Percentiles rank a stretch among this genome's conserved stretches.
Conservation (phyloP, 176 grass and related monocot genomes). For the Lolium multiflorum region DNA sequence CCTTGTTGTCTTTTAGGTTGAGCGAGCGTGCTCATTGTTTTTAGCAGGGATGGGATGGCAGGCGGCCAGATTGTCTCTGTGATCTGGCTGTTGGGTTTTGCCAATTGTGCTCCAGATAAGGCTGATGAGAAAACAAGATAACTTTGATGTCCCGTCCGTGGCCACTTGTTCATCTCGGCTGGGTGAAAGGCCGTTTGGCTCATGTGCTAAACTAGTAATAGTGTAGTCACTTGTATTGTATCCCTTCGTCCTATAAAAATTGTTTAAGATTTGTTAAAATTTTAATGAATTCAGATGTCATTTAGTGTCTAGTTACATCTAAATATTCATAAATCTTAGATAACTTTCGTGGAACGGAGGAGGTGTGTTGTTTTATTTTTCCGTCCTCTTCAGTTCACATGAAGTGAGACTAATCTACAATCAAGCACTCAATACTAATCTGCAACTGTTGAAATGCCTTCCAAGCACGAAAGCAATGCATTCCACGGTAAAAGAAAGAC, state of each 20-base stretch:
- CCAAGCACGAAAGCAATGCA: background rate
- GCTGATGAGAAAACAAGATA: constrained; percentile 34
- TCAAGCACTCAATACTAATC: too few species aligned
- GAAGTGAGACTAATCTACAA: too few species aligned
- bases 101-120: constrained; percentile 47
- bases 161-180: constrained; percentile 38
- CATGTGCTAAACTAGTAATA: constrained; percentile 3
- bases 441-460: background rate
- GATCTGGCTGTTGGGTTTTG: constrained; percentile 34
- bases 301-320: too few species aligned
- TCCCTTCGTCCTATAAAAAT: too few species aligned
- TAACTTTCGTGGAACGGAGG: too few species aligned
- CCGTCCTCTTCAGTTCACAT: too few species aligned
- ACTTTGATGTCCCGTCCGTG: constrained; percentile 22
- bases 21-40: background rate
- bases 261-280: too few species aligned
- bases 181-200: background rate
- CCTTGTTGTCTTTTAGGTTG: background rate
- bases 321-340: too few species aligned
- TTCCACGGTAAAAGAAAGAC: background rate
- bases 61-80: constrained; percentile 25
- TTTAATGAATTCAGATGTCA: too few species aligned
- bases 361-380: too few species aligned
- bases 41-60: background rate
- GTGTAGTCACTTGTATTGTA: background rate